These are phyloP conservation scores for Ogataea kodamae DNA, from an alignment of 805 yeast species.

Conservation along the genomic window DNA sequence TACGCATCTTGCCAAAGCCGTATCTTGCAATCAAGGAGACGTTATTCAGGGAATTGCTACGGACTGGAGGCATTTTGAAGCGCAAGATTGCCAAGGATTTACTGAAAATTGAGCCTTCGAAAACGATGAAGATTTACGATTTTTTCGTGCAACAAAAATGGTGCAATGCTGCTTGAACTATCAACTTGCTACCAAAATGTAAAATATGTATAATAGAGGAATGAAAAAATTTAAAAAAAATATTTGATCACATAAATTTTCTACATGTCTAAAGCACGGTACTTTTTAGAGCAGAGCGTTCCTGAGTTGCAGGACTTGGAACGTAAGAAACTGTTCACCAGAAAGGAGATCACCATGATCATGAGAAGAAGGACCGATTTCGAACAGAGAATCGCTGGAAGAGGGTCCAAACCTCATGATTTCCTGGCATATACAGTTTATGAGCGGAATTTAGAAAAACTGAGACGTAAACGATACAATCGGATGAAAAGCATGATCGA, in stretches of 20 bases:
- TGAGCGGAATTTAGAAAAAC: conserved; percentile 73
- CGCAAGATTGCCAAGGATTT: conserved; percentile 83
- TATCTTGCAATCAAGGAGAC: conserved; percentile 90
- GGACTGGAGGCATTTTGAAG: conserved; percentile 79
- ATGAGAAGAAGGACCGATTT: conserved; percentile 94
- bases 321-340: conserved; percentile 74
- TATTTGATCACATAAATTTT: background rate
- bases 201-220: conserved; percentile 6
- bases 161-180: conserved; percentile 41
- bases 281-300: conserved; percentile 63
- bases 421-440: conserved; percentile 75
- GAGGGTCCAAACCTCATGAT: conserved; percentile 78
- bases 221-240: conserved; percentile 6
- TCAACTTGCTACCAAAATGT: no score
- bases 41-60: conserved; percentile 79
- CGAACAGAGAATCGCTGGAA: conserved; percentile 81
- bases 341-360: conserved; percentile 75
- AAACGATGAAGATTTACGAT: conserved; percentile 85
- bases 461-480: conserved; percentile 66
- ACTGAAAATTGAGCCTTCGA: conserved; percentile 78
- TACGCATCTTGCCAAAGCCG: conserved; percentile 88
- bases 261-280: conserved; percentile 37
- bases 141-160: conserved; percentile 92
- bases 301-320: conserved; percentile 90
- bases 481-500: conserved; percentile 60